A percentile compares a stretch with the other conserved stretches of the same genome.
Conservation (phyloP, 805 yeast genomes). For the Myxozyma kluyveri region DNA sequence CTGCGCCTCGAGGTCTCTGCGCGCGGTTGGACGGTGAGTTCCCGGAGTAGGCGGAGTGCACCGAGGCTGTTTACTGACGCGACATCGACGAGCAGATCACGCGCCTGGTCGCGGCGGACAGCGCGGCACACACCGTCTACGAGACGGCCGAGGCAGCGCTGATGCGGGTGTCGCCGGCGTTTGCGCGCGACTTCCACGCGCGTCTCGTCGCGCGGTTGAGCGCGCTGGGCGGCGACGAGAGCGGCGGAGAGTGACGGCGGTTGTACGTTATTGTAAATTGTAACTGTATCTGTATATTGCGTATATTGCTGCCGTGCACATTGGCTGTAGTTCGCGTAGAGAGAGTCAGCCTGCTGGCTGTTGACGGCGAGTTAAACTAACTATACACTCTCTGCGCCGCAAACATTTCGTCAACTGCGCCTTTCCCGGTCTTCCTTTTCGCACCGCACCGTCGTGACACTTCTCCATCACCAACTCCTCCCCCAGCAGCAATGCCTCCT, state of each 20-base stretch:
- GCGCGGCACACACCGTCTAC: constrained; percentile 6
- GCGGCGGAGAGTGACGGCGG: too few relatives aligned
- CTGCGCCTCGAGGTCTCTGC: constrained; percentile 14
- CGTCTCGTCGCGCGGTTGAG: constrained; percentile 4
- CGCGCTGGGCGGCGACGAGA: too few relatives aligned
- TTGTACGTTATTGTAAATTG: too few relatives aligned
- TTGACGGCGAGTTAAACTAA: too few relatives aligned
- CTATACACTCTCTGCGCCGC: too few relatives aligned
- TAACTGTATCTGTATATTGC: too few relatives aligned
- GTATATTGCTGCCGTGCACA: background rate
- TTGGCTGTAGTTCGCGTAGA: background rate
- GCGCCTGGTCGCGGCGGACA: constrained; percentile 19
- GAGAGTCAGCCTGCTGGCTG: background rate
- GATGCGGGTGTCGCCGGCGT: constrained; percentile 17
- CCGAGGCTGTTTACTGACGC: too few relatives aligned
- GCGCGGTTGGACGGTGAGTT: constrained; percentile 24
- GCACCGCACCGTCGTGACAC: background rate
- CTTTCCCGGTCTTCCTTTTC: background rate
- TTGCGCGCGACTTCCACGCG: constrained; percentile 21
- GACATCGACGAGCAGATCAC: background rate
- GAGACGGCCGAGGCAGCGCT: constrained; percentile 18
- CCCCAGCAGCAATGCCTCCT: background rate
- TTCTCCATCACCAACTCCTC: background rate
- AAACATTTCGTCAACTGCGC: too few relatives aligned
- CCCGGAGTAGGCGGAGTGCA: background rate